These are phyloP conservation scores for Hamamelis virginiana DNA, from an alignment of 164 flowering plant genomes.

Conservation along the genomic window DNA sequence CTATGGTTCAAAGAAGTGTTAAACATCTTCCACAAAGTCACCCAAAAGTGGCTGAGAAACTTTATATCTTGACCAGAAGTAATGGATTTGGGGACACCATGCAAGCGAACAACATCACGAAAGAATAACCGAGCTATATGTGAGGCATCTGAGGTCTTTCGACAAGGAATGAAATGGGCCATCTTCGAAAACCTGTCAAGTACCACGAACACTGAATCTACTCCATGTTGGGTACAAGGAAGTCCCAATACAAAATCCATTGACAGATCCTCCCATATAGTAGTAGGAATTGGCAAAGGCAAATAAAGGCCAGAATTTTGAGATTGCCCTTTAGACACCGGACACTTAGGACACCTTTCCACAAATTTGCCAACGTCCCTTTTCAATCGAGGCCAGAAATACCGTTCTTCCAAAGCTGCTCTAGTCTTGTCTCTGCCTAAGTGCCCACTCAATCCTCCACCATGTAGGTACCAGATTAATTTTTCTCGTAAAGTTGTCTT, in stretches of 20 bases:
- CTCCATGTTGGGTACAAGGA: background rate
- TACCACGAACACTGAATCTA: conserved; percentile 4
- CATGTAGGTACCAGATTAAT: background rate
- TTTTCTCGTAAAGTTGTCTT: background rate
- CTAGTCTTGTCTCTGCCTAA: background rate
- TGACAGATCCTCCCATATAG: conserved; percentile 1
- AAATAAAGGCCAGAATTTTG: conserved; percentile 2
- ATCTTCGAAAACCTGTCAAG: conserved; percentile 3
- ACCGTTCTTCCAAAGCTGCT: background rate
- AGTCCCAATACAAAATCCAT: too few relatives aligned
- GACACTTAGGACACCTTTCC: background rate
- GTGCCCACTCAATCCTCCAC: background rate
- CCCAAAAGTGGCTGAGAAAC: too few relatives aligned
- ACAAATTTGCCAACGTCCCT: background rate
- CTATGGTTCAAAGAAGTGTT: conserved; percentile 1
- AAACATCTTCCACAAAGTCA: too few relatives aligned
- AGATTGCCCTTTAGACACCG: background rate
- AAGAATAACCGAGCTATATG: conserved; percentile 6
- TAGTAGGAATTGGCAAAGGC: background rate
- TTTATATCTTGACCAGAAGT: too few relatives aligned
- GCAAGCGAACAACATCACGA: conserved; percentile 3
- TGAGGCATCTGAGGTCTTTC: conserved; percentile 2
- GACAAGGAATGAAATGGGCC: background rate
- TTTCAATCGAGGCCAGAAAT: background rate
- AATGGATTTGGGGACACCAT: conserved; percentile 3